A percentile compares a stretch with the other conserved stretches of the same genome.
phyloP scores from a whole-genome alignment of 257 asterid genomes.

The Solanum sparsipilum region DNA sequence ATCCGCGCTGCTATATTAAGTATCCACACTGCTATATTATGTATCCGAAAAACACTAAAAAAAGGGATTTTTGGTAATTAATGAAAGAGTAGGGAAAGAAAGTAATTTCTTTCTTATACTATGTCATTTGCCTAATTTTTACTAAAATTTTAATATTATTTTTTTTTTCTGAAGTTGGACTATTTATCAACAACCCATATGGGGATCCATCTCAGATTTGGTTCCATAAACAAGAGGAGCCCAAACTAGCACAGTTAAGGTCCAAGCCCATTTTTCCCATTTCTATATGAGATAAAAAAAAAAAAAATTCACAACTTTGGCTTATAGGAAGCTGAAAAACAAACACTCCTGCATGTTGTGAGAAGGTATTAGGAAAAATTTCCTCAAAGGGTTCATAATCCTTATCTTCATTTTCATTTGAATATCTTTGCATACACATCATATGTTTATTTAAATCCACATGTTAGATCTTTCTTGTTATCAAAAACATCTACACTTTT shows the following conservation, averaged over 20 bases:
- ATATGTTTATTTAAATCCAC: not conserved
- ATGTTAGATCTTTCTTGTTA: not conserved
- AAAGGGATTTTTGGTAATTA: no score
- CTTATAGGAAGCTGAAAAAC: not conserved
- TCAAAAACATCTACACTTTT: not conserved
- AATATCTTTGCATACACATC: not conserved
- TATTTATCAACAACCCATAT: not conserved
- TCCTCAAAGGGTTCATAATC: not conserved
- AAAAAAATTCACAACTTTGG: not conserved
- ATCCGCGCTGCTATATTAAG: no score
- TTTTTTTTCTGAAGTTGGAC: not conserved
- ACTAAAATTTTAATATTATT: no score
- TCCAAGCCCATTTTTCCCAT: not conserved
- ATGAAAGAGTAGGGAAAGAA: no score
- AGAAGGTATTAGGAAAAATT: not conserved
- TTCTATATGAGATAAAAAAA: not conserved
- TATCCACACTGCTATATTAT: no score
- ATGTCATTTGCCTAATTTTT: no score
- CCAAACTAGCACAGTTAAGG: not conserved
- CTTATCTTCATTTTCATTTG: not conserved
- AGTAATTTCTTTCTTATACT: no score
- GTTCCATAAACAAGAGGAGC: not conserved
- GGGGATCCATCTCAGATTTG: rapidly evolving
- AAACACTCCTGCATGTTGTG: not conserved
- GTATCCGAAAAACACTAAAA: no score